phyloP scores from a whole-genome alignment of 1,139 yeast species.

The Pichia inconspicua region DNA sequence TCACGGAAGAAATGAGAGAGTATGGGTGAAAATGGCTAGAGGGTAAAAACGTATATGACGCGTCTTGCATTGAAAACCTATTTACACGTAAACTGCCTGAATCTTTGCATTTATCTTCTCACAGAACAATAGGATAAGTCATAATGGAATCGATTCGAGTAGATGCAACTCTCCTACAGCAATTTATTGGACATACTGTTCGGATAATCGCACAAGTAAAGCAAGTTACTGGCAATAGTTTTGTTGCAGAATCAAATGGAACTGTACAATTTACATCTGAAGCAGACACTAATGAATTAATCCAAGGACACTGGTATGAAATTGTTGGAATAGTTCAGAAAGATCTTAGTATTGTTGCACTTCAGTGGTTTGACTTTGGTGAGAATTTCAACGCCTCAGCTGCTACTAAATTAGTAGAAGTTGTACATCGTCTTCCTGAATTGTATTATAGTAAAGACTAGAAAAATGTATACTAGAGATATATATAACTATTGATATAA shows the following conservation, averaged over 20 bases:
- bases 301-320: conserved; percentile 29
- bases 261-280: conserved; percentile 12
- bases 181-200: conserved; percentile 28
- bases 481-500: no score
- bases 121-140: background rate
- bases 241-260: conserved; percentile 21
- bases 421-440: conserved; percentile 11
- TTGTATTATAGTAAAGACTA: conserved; percentile 1
- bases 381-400: conserved; percentile 28
- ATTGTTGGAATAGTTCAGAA: conserved; percentile 30
- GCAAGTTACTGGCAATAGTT: conserved; percentile 11
- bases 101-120: background rate
- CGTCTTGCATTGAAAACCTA: no score
- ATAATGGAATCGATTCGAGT: conserved; percentile 29
- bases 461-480: background rate
- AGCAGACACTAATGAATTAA: conserved; percentile 14
- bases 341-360: conserved; percentile 26
- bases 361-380: conserved; percentile 30
- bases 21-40: no score
- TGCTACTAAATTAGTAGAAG: conserved; percentile 28
- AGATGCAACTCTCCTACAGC: conserved; percentile 29
- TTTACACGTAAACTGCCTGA: no score
- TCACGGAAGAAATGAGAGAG: no score
- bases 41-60: no score
- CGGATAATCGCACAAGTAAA: conserved; percentile 31